Conservation (phyloP, 2,329 filamentous ascomycete genomes). For the Stachybotrys elegans region DNA sequence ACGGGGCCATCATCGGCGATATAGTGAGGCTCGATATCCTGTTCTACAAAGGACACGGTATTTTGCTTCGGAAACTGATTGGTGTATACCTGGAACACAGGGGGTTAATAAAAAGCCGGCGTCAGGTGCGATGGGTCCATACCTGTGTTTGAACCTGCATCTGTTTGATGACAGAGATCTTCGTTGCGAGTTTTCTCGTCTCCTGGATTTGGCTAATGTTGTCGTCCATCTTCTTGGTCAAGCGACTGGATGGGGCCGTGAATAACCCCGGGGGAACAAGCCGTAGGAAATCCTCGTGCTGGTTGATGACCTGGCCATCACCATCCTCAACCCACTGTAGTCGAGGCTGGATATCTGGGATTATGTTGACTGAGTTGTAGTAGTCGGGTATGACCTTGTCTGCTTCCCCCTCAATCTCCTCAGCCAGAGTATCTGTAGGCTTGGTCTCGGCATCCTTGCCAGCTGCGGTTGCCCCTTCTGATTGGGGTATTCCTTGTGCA, state of each 20-base stretch:
- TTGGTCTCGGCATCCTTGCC: slow-evolving; percentile 42
- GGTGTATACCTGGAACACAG: slow-evolving; percentile 67
- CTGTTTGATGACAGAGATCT: slow-evolving; percentile 97
- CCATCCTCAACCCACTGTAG: slow-evolving; percentile 86
- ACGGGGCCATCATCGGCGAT: slow-evolving; percentile 83
- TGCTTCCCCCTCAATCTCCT: slow-evolving; percentile 88
- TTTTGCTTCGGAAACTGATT: slow-evolving; percentile 99
- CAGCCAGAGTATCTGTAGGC: slow-evolving; percentile 73
- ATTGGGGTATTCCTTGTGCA: not conserved
- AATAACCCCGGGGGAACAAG: slow-evolving; percentile 74
- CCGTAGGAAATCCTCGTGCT: slow-evolving; percentile 76
- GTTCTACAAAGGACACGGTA: slow-evolving; percentile 80
- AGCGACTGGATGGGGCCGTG: slow-evolving; percentile 64
- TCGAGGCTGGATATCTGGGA: slow-evolving; percentile 76
- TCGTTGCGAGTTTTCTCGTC: slow-evolving; percentile 90
- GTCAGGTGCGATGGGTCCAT: slow-evolving; percentile 22
- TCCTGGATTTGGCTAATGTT: slow-evolving; percentile 97
- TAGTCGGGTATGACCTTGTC: slow-evolving; percentile 88
- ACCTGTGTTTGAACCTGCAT: slow-evolving; percentile 98
- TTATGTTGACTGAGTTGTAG: slow-evolving; percentile 79
- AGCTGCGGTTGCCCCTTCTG: slow-evolving; percentile 30
- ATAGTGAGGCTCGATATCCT: slow-evolving; percentile 83
- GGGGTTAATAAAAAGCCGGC: slow-evolving; percentile 6
- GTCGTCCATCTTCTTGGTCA: slow-evolving; percentile 76
- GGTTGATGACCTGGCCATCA: slow-evolving; percentile 84